These are phyloP conservation scores for Ceratobasidium sp. DNA, from an alignment of 1,284 basidiomycete genomes.

Conservation along the genomic window DNA sequence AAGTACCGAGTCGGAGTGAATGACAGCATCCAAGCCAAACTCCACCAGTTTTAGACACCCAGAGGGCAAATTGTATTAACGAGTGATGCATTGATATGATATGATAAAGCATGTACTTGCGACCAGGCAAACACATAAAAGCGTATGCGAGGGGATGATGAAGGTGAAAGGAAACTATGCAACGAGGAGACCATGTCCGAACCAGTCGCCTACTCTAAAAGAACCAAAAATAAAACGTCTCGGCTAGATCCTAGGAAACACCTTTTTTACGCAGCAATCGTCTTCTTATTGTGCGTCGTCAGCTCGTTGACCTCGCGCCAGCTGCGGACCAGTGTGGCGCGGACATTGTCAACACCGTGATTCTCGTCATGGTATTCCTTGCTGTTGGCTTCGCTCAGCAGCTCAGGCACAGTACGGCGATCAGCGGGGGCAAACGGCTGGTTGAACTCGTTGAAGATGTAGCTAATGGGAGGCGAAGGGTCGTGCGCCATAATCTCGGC, in stretches of 20 bases:
- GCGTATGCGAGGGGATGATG: neutral
- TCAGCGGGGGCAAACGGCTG: constrained; percentile 72
- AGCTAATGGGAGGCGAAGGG: constrained; percentile 51
- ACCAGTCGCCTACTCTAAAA: no score
- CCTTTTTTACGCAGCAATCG: constrained; percentile 17
- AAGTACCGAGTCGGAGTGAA: constrained; percentile 80
- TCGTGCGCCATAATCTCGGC: constrained; percentile 64
- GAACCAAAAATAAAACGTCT: constrained; percentile 10
- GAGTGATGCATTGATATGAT: constrained; percentile 4
- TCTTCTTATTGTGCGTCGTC: constrained; percentile 33
- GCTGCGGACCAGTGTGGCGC: constrained; percentile 19
- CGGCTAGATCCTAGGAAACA: no score
- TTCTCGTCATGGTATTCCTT: constrained; percentile 45
- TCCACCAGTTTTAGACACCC: constrained; percentile 5
- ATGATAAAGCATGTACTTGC: constrained; percentile 28
- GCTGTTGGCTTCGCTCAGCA: constrained; percentile 45
- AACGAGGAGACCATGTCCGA: constrained; percentile 1
- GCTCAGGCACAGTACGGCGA: constrained; percentile 61
- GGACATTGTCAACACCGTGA: constrained; percentile 8
- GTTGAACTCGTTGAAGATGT: constrained; percentile 62
- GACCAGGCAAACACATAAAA: constrained; percentile 34
- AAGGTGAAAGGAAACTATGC: neutral
- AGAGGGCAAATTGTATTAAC: neutral
- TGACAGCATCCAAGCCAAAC: constrained; percentile 61
- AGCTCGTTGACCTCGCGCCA: constrained; percentile 29